These are phyloP conservation scores for Claviceps capensis DNA, from an alignment of 2,329 filamentous ascomycete genomes.

Conservation along the genomic window DNA sequence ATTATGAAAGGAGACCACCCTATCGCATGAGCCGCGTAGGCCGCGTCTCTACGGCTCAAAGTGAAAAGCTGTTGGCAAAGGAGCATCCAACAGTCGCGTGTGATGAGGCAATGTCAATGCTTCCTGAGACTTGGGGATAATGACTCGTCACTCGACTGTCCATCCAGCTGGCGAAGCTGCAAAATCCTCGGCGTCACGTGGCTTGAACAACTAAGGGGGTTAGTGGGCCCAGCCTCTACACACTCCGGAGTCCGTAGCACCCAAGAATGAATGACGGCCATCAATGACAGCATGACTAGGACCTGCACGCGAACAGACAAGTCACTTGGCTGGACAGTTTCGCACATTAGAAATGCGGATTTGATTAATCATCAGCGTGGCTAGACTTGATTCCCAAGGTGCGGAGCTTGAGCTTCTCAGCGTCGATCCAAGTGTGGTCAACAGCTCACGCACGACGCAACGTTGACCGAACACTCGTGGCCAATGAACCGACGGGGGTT, in stretches of 20 bases:
- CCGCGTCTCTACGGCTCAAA: constrained; percentile 8
- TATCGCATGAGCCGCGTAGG: constrained; percentile 21
- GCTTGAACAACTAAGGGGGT: not conserved
- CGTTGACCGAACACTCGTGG: too few species aligned
- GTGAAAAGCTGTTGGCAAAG: not conserved
- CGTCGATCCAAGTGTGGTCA: too few species aligned
- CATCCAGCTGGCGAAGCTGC: constrained; percentile 10
- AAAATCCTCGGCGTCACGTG: constrained; percentile 21
- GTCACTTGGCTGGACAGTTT: too few species aligned
- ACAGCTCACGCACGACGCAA: too few species aligned
- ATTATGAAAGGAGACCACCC: constrained; percentile 11
- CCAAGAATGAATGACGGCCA: constrained; percentile 1
- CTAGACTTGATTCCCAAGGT: too few species aligned
- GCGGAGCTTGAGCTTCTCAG: too few species aligned
- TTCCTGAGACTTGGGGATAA: constrained; percentile 10
- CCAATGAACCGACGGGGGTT: not conserved
- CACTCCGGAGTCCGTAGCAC: not conserved
- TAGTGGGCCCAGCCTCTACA: not conserved
- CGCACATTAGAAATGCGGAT: not conserved
- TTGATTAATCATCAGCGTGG: not conserved
- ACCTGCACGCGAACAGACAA: not conserved
- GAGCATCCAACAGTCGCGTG: constrained; percentile 12
- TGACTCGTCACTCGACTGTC: constrained; percentile 14
- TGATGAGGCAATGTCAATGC: constrained; percentile 5
- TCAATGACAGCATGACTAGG: not conserved